A percentile compares a stretch with the other conserved stretches of the same genome.
Evolutionary conservation across 139 green algal genomes (phyloP).

Genomic region (Pleodorina starrii): DNA sequence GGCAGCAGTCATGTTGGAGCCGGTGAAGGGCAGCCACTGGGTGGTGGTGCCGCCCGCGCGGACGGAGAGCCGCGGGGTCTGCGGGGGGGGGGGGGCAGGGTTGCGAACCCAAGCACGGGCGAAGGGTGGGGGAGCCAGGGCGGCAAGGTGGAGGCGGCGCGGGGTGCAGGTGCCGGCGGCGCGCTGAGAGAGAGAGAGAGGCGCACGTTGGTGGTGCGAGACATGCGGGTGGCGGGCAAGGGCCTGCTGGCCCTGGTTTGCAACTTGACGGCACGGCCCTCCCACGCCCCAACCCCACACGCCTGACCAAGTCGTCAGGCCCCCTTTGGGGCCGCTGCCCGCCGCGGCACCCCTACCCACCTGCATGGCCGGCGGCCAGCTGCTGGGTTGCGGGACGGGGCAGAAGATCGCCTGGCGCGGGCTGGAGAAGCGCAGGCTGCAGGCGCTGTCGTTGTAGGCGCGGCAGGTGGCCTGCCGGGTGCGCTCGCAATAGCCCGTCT

Average conservation of each 20-base stretch:
- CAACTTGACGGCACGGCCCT: too few species aligned
- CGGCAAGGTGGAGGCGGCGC: too few species aligned
- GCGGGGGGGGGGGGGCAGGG: neutral
- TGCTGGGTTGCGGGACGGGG: conserved; percentile 50
- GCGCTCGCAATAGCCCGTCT: conserved; percentile 21
- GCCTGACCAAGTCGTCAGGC: too few species aligned
- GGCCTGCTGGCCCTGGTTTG: too few species aligned
- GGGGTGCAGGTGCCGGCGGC: too few species aligned
- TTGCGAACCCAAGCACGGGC: too few species aligned
- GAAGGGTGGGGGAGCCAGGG: too few species aligned
- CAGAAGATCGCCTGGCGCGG: conserved; percentile 66
- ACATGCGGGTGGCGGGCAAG: too few species aligned
- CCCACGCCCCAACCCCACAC: too few species aligned
- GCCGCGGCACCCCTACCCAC: neutral
- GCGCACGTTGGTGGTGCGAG: too few species aligned
- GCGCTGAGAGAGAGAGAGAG: too few species aligned
- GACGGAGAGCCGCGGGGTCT: neutral
- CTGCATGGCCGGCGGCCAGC: conserved; percentile 30
- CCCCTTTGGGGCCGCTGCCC: too few species aligned
- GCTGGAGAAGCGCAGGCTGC: conserved; percentile 67
- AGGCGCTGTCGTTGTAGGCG: conserved; percentile 60
- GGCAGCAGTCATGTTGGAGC: conserved; percentile 17
- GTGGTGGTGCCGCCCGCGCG: neutral
- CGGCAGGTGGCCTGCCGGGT: conserved; percentile 54
- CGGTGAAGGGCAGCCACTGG: conserved; percentile 56